Evolutionary conservation across 1,284 basidiomycete species (phyloP).

Genomic region (Phellopilus nigrolimitatus): DNA sequence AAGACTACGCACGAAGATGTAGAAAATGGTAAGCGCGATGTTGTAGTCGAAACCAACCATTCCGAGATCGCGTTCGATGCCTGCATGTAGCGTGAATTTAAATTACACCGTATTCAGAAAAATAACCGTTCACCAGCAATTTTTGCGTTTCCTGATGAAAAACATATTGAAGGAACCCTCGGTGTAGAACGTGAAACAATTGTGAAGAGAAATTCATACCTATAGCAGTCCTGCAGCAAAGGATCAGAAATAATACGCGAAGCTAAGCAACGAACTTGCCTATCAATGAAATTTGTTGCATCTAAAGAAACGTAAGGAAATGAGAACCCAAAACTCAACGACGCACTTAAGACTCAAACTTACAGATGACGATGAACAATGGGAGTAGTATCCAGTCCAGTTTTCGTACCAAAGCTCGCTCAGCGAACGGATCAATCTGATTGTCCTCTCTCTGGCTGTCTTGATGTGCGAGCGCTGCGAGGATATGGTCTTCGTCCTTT

Average conservation of each 20-base stretch:
- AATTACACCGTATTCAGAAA: not conserved
- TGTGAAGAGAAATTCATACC: constrained; percentile 22
- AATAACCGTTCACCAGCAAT: constrained; percentile 13
- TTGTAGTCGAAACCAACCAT: constrained; percentile 42
- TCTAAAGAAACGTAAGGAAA: constrained; percentile 25
- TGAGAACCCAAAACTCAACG: not conserved
- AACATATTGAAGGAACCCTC: not conserved
- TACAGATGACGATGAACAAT: constrained; percentile 38
- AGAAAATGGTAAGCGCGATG: constrained; percentile 28
- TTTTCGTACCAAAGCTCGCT: constrained; percentile 34
- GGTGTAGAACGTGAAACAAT: not conserved
- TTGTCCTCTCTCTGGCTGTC: no score
- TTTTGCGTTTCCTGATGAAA: constrained; percentile 15
- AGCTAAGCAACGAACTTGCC: constrained; percentile 20
- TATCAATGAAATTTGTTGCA: constrained; percentile 40
- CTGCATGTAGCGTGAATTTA: constrained; percentile 24
- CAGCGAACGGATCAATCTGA: constrained; percentile 27
- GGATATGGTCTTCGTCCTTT: no score
- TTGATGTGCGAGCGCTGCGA: no score
- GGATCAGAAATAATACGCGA: not conserved
- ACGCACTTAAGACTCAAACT: constrained; percentile 21
- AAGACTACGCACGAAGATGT: constrained; percentile 16
- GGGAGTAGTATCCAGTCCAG: constrained; percentile 36
- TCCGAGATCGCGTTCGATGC: constrained; percentile 40
- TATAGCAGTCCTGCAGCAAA: constrained; percentile 26